phyloP scores from a whole-genome alignment of 2,329 filamentous ascomycete species.

The Fusarium oxysporum region DNA sequence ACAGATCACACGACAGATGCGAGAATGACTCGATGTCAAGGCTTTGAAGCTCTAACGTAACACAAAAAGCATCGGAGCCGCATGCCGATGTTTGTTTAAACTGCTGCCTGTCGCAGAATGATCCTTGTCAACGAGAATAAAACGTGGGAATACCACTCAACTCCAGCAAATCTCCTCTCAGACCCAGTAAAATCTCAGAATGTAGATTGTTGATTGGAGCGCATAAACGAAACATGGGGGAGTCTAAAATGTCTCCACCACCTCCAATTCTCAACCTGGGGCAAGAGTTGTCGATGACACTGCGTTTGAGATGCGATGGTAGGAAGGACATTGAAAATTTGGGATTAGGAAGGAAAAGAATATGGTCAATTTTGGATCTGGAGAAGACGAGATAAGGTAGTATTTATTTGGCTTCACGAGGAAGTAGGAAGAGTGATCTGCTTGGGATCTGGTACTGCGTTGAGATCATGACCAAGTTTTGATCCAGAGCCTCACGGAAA shows the following conservation, averaged over 20 bases:
- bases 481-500: conserved; percentile 18
- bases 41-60: background rate
- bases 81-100: background rate
- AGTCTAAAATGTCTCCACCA: background rate
- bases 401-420: too few relatives aligned
- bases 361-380: too few relatives aligned
- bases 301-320: accelerated
- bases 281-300: background rate
- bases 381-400: too few relatives aligned
- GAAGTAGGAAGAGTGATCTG: too few relatives aligned
- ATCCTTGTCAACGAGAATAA: conserved; percentile 9
- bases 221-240: conserved; percentile 17
- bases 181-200: background rate
- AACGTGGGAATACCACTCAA: background rate
- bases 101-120: background rate
- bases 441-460: too few relatives aligned
- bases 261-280: background rate
- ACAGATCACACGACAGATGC: background rate
- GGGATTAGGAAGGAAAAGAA: too few relatives aligned
- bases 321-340: accelerated
- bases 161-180: background rate
- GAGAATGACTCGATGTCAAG: background rate
- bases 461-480: background rate
- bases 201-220: background rate
- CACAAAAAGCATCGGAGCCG: background rate